Evolutionary conservation across 2,329 filamentous ascomycete species (phyloP).

Genomic region (Massarina eburnea): DNA sequence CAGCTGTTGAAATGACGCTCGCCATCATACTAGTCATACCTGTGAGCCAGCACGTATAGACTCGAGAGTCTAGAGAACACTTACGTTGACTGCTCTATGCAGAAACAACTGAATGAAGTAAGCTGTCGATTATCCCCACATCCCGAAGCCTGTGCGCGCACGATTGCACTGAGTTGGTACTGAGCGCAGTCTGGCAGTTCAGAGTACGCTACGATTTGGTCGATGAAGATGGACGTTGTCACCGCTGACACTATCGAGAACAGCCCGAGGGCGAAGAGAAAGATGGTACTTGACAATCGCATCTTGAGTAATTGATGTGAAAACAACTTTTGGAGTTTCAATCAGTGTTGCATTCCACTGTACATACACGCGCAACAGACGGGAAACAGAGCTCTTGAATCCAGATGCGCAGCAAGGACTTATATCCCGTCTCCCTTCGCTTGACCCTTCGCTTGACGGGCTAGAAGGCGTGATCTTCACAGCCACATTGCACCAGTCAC

Average conservation of each 20-base stretch:
- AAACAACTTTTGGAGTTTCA: too few relatives aligned
- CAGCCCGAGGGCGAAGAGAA: background rate
- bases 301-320: background rate
- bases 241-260: background rate
- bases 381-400: too few relatives aligned
- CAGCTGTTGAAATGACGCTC: constrained; percentile 10
- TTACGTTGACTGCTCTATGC: constrained; percentile 6
- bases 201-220: background rate
- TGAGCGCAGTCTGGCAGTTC: constrained; percentile 12
- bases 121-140: constrained; percentile 20
- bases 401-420: too few relatives aligned
- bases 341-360: too few relatives aligned
- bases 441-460: too few relatives aligned
- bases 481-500: too few relatives aligned
- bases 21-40: background rate
- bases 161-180: constrained; percentile 18
- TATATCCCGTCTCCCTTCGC: too few relatives aligned
- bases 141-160: constrained; percentile 19
- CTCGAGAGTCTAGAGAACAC: background rate
- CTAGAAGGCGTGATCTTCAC: too few relatives aligned
- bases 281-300: background rate
- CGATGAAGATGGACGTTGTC: background rate
- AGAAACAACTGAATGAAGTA: constrained; percentile 23
- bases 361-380: too few relatives aligned
- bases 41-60: background rate